Evolutionary conservation across 2,329 filamentous ascomycete genomes (phyloP).

Genomic region (Phoma sp.): DNA sequence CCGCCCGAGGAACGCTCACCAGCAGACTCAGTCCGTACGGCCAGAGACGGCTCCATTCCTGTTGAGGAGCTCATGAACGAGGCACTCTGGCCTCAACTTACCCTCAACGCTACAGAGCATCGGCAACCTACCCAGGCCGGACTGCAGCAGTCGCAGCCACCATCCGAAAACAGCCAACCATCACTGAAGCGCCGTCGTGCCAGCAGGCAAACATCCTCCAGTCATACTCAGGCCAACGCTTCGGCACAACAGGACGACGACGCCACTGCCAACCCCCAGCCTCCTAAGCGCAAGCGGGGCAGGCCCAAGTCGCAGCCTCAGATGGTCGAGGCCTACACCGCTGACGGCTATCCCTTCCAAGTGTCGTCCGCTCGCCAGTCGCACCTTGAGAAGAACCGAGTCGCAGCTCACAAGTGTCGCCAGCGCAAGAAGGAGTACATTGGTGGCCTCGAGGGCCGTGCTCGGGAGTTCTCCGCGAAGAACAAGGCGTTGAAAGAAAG

Average conservation of each 20-base stretch:
- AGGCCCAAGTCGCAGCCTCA: constrained; percentile 45
- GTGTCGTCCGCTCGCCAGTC: constrained; percentile 45
- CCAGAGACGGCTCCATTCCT: constrained; percentile 35
- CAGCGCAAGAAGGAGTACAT: constrained; percentile 70
- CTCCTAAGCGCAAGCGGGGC: constrained; percentile 46
- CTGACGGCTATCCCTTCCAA: constrained; percentile 43
- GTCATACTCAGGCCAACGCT: constrained; percentile 8
- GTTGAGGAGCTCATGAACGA: constrained; percentile 40
- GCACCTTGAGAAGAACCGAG: constrained; percentile 70
- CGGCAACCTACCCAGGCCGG: constrained; percentile 3
- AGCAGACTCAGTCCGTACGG: constrained; percentile 16
- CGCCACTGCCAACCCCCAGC: constrained; percentile 28
- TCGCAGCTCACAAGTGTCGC: constrained; percentile 76
- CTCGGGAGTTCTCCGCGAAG: constrained; percentile 47
- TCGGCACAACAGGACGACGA: constrained; percentile 18
- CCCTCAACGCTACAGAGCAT: constrained; percentile 2
- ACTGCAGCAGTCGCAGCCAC: constrained; percentile 12
- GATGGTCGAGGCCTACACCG: constrained; percentile 38
- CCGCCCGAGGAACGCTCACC: constrained; percentile 46
- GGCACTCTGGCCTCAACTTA: constrained; percentile 28
- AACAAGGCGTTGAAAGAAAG: constrained; percentile 46
- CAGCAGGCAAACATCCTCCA: constrained; percentile 23
- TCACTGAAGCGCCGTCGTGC: constrained; percentile 39
- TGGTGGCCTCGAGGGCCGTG: constrained; percentile 56
- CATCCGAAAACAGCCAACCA: constrained; percentile 14